phyloP scores from a whole-genome alignment of 2,329 filamentous ascomycete species.

The Grosmannia penicillata region DNA sequence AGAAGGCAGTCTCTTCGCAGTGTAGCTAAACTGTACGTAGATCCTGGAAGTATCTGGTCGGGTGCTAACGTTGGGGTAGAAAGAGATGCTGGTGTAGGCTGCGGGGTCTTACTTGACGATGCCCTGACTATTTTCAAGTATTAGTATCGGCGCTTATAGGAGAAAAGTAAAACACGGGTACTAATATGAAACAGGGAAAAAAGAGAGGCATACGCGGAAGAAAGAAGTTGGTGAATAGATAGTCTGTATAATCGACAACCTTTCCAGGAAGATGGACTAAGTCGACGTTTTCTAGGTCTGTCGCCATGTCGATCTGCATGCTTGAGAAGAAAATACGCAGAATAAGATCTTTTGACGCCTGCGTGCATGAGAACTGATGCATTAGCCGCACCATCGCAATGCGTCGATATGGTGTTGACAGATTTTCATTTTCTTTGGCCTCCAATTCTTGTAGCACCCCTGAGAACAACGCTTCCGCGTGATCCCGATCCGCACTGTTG shows the following conservation, averaged over 20 bases:
- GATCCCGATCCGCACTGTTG: neutral
- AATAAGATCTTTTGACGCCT: neutral
- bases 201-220: conserved; percentile 1
- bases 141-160: neutral
- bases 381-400: neutral
- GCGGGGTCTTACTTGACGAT: neutral
- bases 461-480: neutral
- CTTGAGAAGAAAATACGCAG: neutral
- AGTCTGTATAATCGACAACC: neutral
- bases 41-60: neutral
- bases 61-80: neutral
- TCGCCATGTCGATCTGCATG: neutral
- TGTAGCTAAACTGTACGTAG: neutral
- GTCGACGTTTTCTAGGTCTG: neutral
- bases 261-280: neutral
- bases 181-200: too few relatives aligned
- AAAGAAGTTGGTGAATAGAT: conserved; percentile 1
- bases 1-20: neutral
- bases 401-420: neutral
- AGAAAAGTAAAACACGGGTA: neutral
- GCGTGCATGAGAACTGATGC: neutral
- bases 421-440: too few relatives aligned
- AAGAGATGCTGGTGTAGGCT: neutral
- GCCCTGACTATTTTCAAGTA: neutral
- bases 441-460: neutral